These are phyloP conservation scores for Ottelia alismoides DNA, from an alignment of 106 monocot genomes.

Conservation along the genomic window DNA sequence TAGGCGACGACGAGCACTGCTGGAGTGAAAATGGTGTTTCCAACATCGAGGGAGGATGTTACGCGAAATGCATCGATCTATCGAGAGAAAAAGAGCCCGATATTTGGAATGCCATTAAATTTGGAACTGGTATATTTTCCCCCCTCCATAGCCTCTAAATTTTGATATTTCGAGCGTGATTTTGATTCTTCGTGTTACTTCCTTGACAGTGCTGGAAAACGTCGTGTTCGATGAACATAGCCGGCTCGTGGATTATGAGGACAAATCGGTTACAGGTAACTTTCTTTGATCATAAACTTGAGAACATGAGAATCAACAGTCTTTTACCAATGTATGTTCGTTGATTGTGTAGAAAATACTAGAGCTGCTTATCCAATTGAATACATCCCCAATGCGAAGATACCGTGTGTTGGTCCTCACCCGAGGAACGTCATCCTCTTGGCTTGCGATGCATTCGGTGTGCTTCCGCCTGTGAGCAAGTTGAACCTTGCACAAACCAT, in stretches of 20 bases:
- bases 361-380: conserved; percentile 90
- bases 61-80: conserved; percentile 82
- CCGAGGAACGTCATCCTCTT: conserved; percentile 88
- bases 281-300: no score
- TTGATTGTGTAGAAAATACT: conserved; percentile 98
- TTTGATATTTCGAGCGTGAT: no score
- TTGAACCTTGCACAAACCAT: conserved; percentile 86
- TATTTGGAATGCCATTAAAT: conserved; percentile 92
- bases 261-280: conserved; percentile 93
- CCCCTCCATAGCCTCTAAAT: no score
- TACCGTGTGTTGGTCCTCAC: conserved; percentile 88
- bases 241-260: conserved; percentile 70
- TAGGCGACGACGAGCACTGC: conserved; percentile 93
- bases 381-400: conserved; percentile 89
- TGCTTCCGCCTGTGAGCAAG: conserved; percentile 92
- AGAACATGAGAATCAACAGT: no score
- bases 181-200: no score
- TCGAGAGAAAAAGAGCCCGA: conserved; percentile 82
- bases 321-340: no score
- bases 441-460: conserved; percentile 93
- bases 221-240: conserved; percentile 91
- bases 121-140: conserved; percentile 95
- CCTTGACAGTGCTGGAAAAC: conserved; percentile 90
- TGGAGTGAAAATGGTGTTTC: conserved; percentile 93
- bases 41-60: conserved; percentile 97